These are phyloP conservation scores for Candida neerlandica DNA, from an alignment of 1,139 yeast genomes.

Conservation along the genomic window DNA sequence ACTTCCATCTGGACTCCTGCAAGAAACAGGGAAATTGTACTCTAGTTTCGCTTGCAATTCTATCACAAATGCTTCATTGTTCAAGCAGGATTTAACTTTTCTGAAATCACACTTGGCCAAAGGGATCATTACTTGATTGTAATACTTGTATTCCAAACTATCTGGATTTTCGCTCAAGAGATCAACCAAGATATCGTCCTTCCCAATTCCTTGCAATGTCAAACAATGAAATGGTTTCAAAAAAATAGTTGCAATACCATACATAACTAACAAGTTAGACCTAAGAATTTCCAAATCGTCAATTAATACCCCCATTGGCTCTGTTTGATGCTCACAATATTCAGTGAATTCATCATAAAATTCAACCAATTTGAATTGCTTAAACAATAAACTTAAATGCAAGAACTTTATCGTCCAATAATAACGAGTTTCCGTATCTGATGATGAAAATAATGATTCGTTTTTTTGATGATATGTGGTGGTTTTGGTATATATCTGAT, in stretches of 20 bases:
- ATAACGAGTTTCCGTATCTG: slow-evolving; percentile 21
- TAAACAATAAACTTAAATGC: slow-evolving; percentile 26
- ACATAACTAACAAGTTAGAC: slow-evolving; percentile 27
- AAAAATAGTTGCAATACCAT: slow-evolving; percentile 28
- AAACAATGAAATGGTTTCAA: slow-evolving; percentile 34
- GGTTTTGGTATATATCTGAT: slow-evolving; percentile 24
- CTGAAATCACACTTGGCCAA: slow-evolving; percentile 21
- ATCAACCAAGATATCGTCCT: slow-evolving; percentile 23
- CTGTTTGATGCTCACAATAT: slow-evolving; percentile 16
- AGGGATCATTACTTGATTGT: slow-evolving; percentile 20
- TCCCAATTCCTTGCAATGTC: slow-evolving; percentile 22
- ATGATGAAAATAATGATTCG: slow-evolving; percentile 17
- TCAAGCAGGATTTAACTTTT: slow-evolving; percentile 17
- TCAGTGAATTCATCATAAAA: slow-evolving; percentile 26
- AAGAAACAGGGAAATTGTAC: slow-evolving; percentile 27
- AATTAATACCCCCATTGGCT: slow-evolving; percentile 10
- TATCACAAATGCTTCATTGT: slow-evolving; percentile 13
- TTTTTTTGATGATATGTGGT: slow-evolving; percentile 26
- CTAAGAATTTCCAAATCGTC: slow-evolving; percentile 17
- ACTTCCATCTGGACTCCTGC: slow-evolving; percentile 5
- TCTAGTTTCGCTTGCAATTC: slow-evolving; percentile 21
- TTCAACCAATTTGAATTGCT: slow-evolving; percentile 26
- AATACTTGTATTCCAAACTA: slow-evolving; percentile 20
- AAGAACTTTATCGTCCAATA: slow-evolving; percentile 27
- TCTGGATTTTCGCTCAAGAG: slow-evolving; percentile 20